Evolutionary conservation across 345 rosid species (phyloP).

Genomic region (Heritiera littoralis): DNA sequence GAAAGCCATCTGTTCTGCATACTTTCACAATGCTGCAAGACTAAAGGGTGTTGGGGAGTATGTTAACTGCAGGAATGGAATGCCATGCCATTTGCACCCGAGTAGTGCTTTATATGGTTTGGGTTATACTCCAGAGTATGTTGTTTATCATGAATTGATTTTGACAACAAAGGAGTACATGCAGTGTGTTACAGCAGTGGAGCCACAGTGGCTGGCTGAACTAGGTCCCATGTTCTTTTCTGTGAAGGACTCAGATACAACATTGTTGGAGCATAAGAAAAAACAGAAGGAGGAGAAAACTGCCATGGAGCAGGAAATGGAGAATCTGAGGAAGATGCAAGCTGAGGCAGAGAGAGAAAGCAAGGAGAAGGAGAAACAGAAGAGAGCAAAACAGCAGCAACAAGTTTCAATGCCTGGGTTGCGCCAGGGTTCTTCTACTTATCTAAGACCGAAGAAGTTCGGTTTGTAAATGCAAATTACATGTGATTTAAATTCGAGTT

Average conservation of each 20-base stretch:
- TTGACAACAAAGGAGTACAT: conserved; percentile 92
- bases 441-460: conserved; percentile 74
- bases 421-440: conserved; percentile 61
- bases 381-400: conserved; percentile 74
- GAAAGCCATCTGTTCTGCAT: conserved; percentile 90
- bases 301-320: conserved; percentile 98
- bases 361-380: conserved; percentile 59
- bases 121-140: conserved; percentile 83
- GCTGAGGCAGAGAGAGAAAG: conserved; percentile 54
- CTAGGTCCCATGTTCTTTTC: conserved; percentile 97
- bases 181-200: conserved; percentile 96
- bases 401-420: conserved; percentile 71
- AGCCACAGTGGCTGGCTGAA: conserved; percentile 94
- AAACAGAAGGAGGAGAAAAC: conserved; percentile 87
- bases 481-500: too few species aligned
- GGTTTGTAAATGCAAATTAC: conserved; percentile 48
- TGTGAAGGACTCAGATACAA: conserved; percentile 84
- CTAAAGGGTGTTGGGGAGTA: conserved; percentile 96
- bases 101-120: conserved; percentile 90
- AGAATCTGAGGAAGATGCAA: conserved; percentile 72
- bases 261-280: conserved; percentile 88
- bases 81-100: conserved; percentile 95
- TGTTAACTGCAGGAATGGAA: conserved; percentile 79
- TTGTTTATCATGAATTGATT: conserved; percentile 88
- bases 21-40: conserved; percentile 91